Evolutionary conservation across 306 rosid species (phyloP).

Genomic region (Begonia masoniana): DNA sequence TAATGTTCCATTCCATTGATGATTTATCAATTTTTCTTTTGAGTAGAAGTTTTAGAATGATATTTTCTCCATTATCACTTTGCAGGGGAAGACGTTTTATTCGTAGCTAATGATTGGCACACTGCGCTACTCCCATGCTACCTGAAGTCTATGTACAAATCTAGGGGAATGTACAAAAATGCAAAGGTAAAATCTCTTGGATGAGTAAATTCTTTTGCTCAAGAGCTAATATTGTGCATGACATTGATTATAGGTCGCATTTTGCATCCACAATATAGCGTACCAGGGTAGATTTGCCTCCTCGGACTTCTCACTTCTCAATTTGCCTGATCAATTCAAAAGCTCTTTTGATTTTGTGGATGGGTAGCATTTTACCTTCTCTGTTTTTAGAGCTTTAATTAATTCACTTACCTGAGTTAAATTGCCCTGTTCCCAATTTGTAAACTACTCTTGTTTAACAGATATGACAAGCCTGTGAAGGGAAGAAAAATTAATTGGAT

Average conservation of each 20-base stretch:
- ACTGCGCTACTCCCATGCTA: constrained; percentile 34
- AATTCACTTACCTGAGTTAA: background rate
- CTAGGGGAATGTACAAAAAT: constrained; percentile 22
- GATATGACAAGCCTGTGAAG: constrained; percentile 27
- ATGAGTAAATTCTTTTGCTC: background rate
- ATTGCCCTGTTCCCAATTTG: background rate
- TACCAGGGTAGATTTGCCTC: constrained; percentile 38
- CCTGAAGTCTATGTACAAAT: constrained; percentile 27
- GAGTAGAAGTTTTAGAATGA: background rate
- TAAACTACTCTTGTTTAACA: constrained; percentile 8
- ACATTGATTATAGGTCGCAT: constrained; percentile 22
- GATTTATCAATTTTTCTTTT: background rate
- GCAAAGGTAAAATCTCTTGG: constrained; percentile 24
- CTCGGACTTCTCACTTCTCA: constrained; percentile 23
- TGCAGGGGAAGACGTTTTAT: constrained; percentile 34
- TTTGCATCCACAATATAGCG: constrained; percentile 46
- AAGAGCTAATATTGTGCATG: constrained; percentile 6
- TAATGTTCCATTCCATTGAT: constrained; percentile 3
- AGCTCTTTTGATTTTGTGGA: constrained; percentile 37
- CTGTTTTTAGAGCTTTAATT: background rate
- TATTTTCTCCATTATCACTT: constrained; percentile 1
- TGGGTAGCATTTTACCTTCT: constrained; percentile 14
- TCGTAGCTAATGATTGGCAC: constrained; percentile 42
- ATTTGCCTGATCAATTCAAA: constrained; percentile 23
- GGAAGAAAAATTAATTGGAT: constrained; percentile 48